A percentile compares a stretch with the other conserved stretches of the same genome.
Evolutionary conservation across 2,329 filamentous ascomycete species (phyloP).

Genomic region (Calonectria naviculata): DNA sequence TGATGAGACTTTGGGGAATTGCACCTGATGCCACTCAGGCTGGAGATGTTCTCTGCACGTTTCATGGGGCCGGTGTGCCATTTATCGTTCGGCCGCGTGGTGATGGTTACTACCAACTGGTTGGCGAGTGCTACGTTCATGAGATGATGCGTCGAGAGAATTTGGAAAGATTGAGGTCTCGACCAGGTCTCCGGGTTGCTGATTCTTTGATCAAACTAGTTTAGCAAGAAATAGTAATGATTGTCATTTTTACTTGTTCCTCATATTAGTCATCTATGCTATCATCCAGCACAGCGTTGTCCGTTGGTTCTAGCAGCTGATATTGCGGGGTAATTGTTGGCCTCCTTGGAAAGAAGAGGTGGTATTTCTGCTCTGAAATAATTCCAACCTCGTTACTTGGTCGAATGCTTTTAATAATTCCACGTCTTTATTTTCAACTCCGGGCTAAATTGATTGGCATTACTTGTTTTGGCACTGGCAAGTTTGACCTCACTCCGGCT

Average conservation of each 20-base stretch:
- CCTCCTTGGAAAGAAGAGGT: neutral
- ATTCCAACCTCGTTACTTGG: neutral
- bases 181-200: too few species aligned
- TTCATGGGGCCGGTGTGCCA: constrained; percentile 1
- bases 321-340: neutral
- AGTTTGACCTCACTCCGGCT: neutral
- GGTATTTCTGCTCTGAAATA: neutral
- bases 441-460: neutral
- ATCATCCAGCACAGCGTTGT: too few species aligned
- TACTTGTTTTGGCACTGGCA: neutral
- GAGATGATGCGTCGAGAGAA: neutral
- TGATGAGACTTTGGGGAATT: neutral
- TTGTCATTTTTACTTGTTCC: neutral
- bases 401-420: neutral
- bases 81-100: neutral
- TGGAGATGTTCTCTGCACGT: neutral
- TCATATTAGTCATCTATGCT: neutral
- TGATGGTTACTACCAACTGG: neutral
- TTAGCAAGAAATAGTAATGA: neutral
- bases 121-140: constrained; percentile 4
- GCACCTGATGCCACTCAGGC: neutral
- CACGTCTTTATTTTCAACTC: neutral
- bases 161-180: neutral
- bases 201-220: neutral
- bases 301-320: neutral